These are phyloP conservation scores for Diutina siamensis DNA, from an alignment of 1,139 yeast genomes.

Conservation along the genomic window DNA sequence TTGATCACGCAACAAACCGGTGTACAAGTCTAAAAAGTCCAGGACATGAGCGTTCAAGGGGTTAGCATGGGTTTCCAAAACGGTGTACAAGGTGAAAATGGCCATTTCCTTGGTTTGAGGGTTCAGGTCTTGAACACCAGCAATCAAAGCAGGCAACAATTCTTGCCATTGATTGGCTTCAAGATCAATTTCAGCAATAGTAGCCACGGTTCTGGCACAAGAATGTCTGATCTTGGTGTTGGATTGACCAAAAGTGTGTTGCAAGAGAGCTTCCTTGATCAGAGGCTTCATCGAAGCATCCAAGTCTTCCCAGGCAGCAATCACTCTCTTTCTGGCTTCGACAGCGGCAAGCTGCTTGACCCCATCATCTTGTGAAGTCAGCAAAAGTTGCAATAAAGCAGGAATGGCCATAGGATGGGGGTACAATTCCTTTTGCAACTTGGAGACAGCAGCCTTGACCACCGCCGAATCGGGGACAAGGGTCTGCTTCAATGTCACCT, in stretches of 20 bases:
- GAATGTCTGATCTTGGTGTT: constrained; percentile 75
- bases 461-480: constrained; percentile 57
- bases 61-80: constrained; percentile 65
- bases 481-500: constrained; percentile 66
- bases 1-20: constrained; percentile 55
- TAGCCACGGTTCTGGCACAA: constrained; percentile 78
- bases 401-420: constrained; percentile 64
- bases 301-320: constrained; percentile 56
- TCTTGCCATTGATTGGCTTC: constrained; percentile 62
- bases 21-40: constrained; percentile 61
- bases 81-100: constrained; percentile 63
- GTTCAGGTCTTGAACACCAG: constrained; percentile 45
- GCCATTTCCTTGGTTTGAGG: constrained; percentile 73
- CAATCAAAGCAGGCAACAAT: constrained; percentile 59
- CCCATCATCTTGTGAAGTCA: constrained; percentile 48
- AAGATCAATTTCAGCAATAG: constrained; percentile 71
- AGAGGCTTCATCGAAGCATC: constrained; percentile 43
- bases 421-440: constrained; percentile 67
- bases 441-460: constrained; percentile 73
- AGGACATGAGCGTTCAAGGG: constrained; percentile 50
- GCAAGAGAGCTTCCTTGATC: constrained; percentile 59
- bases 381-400: constrained; percentile 71
- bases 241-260: constrained; percentile 44
- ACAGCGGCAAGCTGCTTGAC: constrained; percentile 85
- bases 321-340: constrained; percentile 79